Base-by-base conservation (phyloP, 192 early-diverging fungal genomes). In the Coemansia sp. region DNA sequence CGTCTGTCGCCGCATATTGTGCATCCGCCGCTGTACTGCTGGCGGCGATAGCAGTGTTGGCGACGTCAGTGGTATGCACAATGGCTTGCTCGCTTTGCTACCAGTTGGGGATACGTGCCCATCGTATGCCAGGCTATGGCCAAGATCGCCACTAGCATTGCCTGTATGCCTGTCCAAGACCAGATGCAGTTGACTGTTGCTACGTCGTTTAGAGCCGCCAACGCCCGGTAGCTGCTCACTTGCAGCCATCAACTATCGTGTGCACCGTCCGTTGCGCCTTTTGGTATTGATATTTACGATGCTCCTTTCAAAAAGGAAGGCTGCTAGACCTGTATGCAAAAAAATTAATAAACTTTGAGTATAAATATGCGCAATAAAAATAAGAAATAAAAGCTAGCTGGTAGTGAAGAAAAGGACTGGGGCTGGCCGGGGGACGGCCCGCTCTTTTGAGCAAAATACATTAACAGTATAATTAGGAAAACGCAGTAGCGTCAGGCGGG, bases 1-100 rank as follows among this genome's bases (percentile, higher is more conserved):
- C 57, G 57, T 37, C 38, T 25, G 39, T 45, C 41, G 53, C 17
- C 53, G 43, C 15, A 25, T 25, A 29, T 25, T 57, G 19, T 55
- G 65, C 23, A 50, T 19, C 17, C 29, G 27, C n/a, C 63, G 55
- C 25, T 47, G 67, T 32, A 14, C 3, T 1, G 22, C 37, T 32
- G 61, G 23, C 39, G 67, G 63, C 43, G 69, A 67, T 27, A 24
- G 57, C 12, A 55, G 74, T n/a, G 64, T 67, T 19, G 69, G 61
- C n/a, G 74, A 70, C 25, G 67, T 57, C 23, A 57, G 45, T 9
- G 60, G 27, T 56, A 75, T 62, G 63, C 55, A 50, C 14, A 25
- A 27, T 12, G 63, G 51, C 55, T 54, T 57, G 39, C 25, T 48
- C 27, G 21, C 0, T 17, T 39, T 52, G 12, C 52, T 10, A 19